phyloP scores from a whole-genome alignment of 768 basidiomycete genomes.

The Russula ochroleuca region DNA sequence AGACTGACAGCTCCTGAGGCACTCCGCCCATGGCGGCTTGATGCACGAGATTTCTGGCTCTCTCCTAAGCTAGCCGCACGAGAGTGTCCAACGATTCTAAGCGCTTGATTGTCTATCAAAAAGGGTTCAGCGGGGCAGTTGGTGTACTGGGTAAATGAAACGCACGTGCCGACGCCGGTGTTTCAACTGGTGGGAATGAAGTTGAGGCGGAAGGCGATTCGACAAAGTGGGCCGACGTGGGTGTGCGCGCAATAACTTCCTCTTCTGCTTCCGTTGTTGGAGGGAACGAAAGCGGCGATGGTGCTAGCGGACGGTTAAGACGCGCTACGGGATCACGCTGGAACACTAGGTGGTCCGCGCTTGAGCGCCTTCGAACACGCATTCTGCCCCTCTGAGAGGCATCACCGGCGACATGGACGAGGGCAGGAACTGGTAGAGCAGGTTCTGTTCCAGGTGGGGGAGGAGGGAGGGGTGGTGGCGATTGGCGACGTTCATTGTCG shows the following conservation, averaged over 20 bases:
- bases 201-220: slow-evolving; percentile 4
- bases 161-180: slow-evolving; percentile 5
- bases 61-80: slow-evolving; percentile 2
- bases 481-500: slow-evolving; percentile 37
- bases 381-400: slow-evolving; percentile 28
- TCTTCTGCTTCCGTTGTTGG: slow-evolving; percentile 22
- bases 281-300: slow-evolving; percentile 36
- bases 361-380: slow-evolving; percentile 31
- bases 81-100: neutral
- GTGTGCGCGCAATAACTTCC: neutral
- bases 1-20: neutral
- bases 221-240: slow-evolving; percentile 2
- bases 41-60: neutral
- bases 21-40: neutral
- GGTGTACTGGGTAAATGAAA: neutral
- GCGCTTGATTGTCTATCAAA: slow-evolving; percentile 1
- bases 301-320: slow-evolving; percentile 27
- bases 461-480: slow-evolving; percentile 28
- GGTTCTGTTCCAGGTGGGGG: neutral
- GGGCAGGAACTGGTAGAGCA: neutral
- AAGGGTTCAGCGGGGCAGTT: neutral
- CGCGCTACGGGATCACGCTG: slow-evolving; percentile 34
- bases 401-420: slow-evolving; percentile 4
- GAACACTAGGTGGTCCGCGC: slow-evolving; percentile 34
- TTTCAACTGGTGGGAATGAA: neutral